Evolutionary conservation across 148 eudicot species (phyloP).

Genomic region (Drosera capensis): DNA sequence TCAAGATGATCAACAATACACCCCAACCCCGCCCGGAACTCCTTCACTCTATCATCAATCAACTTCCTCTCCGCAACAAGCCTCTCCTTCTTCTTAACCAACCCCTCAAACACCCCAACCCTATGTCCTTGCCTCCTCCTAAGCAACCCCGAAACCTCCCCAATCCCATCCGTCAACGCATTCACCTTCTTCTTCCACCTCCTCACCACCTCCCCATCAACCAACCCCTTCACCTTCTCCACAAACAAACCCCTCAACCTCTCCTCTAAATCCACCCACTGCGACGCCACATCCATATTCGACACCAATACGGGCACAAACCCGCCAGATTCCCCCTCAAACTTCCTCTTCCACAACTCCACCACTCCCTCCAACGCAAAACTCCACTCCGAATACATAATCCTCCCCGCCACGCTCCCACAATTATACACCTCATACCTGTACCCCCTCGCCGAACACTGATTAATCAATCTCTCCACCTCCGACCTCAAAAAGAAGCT

Average conservation of each 20-base stretch:
- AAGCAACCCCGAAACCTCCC: not conserved
- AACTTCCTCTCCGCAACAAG: slow-evolving; percentile 22
- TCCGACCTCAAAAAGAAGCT: not conserved
- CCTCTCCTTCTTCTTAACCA: slow-evolving; percentile 15
- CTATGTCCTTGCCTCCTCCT: not conserved
- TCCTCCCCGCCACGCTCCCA: slow-evolving; percentile 6
- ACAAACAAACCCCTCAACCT: slow-evolving; percentile 27
- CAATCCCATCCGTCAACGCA: slow-evolving; percentile 16
- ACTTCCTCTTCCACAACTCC: slow-evolving; percentile 28
- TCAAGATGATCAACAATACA: slow-evolving; percentile 24
- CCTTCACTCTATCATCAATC: slow-evolving; percentile 31
- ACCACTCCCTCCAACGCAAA: slow-evolving; percentile 29
- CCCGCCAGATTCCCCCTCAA: slow-evolving; percentile 16
- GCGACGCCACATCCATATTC: slow-evolving; percentile 32
- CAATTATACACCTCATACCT: not conserved
- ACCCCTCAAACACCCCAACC: slow-evolving; percentile 5
- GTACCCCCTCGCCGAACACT: slow-evolving; percentile 12
- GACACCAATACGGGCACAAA: no score
- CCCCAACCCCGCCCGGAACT: slow-evolving; percentile 32
- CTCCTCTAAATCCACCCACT: slow-evolving; percentile 26
- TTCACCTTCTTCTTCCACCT: slow-evolving; percentile 21
- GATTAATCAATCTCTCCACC: slow-evolving; percentile 14
- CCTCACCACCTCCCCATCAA: slow-evolving; percentile 25
- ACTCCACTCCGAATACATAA: slow-evolving; percentile 35
- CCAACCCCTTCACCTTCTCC: slow-evolving; percentile 17